Evolutionary conservation across 306 rosid genomes (phyloP).

Genomic region (Carpinus fangiana): DNA sequence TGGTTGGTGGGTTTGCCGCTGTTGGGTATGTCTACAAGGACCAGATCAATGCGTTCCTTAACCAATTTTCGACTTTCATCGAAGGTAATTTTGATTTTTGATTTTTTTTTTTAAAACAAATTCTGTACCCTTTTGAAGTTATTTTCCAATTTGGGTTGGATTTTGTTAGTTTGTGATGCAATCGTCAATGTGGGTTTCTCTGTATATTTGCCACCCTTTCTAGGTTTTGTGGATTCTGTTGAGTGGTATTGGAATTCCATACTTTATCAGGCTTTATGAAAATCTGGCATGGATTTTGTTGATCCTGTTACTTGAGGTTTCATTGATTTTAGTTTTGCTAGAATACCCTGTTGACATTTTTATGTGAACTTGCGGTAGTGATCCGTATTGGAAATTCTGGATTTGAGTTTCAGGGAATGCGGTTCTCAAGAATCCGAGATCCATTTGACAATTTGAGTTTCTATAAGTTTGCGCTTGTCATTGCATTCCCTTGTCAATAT

Average conservation of each 20-base stretch:
- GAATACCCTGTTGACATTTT: not conserved
- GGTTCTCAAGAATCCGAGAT: not conserved
- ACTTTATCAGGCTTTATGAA: not conserved
- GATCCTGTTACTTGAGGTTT: not conserved
- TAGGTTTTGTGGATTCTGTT: conserved; percentile 1
- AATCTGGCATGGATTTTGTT: not conserved
- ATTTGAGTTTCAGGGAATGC: not conserved
- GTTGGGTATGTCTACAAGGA: conserved; percentile 82
- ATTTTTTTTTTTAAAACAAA: not conserved
- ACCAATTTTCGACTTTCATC: conserved; percentile 63
- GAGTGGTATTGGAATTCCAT: not conserved
- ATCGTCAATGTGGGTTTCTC: not conserved
- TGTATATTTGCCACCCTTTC: not conserved
- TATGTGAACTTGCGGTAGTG: not conserved
- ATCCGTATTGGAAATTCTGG: not conserved
- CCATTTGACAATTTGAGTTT: not conserved
- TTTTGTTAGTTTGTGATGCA: not conserved
- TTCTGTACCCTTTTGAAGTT: not conserved
- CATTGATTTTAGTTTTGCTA: not conserved
- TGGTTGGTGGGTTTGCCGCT: conserved; percentile 78
- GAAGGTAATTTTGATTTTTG: conserved; percentile 50
- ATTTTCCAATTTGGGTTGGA: not conserved
- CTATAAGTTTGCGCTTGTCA: not conserved
- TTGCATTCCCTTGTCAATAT: not conserved
- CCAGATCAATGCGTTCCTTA: conserved; percentile 69